These are phyloP conservation scores for Flaveria sonorensis DNA, from an alignment of 129 eudicot species.

Conservation along the genomic window DNA sequence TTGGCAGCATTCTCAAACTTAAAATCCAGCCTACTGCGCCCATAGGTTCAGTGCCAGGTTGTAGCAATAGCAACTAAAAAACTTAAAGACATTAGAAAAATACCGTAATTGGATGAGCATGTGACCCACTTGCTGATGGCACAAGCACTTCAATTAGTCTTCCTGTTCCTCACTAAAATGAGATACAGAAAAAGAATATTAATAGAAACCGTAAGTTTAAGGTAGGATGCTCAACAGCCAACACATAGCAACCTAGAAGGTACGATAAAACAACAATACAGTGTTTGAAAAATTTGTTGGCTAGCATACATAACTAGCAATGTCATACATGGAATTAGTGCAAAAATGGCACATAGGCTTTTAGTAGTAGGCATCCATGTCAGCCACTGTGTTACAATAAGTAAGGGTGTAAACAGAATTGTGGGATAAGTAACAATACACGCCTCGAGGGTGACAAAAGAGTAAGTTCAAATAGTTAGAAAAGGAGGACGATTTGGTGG, in stretches of 20 bases:
- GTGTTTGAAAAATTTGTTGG: not conserved
- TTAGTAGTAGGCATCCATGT: not conserved
- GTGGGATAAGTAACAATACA: too few relatives aligned
- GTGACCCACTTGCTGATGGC: constrained; percentile 22
- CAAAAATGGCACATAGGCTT: not conserved
- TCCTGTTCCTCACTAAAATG: constrained; percentile 2
- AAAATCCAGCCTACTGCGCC: too few relatives aligned
- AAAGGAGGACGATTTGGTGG: too few relatives aligned
- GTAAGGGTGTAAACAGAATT: too few relatives aligned
- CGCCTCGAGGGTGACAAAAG: not conserved
- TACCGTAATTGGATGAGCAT: constrained; percentile 34
- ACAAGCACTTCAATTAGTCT: constrained; percentile 11
- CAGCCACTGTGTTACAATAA: too few relatives aligned
- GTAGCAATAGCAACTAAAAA: not conserved
- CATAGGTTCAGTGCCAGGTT: not conserved
- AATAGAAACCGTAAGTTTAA: not conserved
- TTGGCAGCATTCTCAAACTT: not conserved
- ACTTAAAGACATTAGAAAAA: not conserved
- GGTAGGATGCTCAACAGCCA: not conserved
- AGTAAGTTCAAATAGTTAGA: not conserved
- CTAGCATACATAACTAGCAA: not conserved
- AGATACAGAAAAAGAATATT: not conserved
- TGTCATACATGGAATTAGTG: not conserved
- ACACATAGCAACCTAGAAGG: not conserved
- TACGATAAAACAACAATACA: not conserved